Conservation (phyloP, 306 rosid species). For the Cyclanthera cordifolia region DNA sequence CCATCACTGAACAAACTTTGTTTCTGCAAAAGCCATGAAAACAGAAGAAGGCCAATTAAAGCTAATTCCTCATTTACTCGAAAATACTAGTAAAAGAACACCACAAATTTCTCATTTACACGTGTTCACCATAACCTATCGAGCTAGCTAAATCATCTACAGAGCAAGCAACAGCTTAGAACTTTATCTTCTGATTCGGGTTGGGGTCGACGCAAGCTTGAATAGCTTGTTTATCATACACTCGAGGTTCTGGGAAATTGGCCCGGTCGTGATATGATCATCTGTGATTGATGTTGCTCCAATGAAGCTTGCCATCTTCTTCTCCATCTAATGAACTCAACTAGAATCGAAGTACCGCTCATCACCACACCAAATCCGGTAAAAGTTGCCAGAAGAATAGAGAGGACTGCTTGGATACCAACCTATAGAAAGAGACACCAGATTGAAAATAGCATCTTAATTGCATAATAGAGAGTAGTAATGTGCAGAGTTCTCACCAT, state of each 20-base stretch:
- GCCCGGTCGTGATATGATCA: conserved; percentile 15
- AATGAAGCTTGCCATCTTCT: conserved; percentile 41
- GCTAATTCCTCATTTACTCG: neutral
- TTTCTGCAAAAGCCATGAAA: conserved; percentile 3
- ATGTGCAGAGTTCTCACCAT: conserved; percentile 41
- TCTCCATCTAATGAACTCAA: conserved; percentile 48
- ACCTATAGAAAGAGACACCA: conserved; percentile 29
- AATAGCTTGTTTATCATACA: conserved; percentile 11
- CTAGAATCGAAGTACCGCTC: conserved; percentile 80
- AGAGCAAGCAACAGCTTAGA: neutral
- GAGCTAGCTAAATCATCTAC: neutral
- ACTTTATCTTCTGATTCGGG: conserved; percentile 9
- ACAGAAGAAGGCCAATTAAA: neutral
- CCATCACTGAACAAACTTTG: neutral
- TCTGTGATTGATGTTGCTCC: conserved; percentile 32
- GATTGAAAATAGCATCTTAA: neutral
- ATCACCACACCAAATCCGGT: conserved; percentile 81
- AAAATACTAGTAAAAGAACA: neutral
- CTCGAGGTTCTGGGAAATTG: conserved; percentile 25
- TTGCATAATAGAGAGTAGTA: too few species aligned
- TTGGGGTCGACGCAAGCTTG: conserved; percentile 5
- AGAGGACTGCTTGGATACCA: conserved; percentile 54
- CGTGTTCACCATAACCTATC: too few species aligned
- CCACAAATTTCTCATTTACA: neutral
- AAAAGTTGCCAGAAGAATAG: conserved; percentile 85